Base-by-base conservation (phyloP, 1,139 yeast species). In the Protomyces inundatus region DNA sequence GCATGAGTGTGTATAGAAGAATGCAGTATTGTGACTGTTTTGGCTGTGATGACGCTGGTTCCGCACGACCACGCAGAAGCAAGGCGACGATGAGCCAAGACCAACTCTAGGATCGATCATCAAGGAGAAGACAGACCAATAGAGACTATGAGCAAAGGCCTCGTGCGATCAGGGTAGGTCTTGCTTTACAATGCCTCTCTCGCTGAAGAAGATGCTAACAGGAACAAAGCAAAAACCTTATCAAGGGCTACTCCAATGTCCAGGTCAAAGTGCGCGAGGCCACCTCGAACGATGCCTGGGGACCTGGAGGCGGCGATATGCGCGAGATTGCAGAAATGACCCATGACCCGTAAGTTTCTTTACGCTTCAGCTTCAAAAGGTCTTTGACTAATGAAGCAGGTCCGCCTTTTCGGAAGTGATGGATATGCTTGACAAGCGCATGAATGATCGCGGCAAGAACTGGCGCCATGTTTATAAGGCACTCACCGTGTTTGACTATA, bases 391-490 rank as follows among this genome's bases (percentile, higher is more conserved):
- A 52, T 16, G 10, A 54, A n/a, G 78, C 16, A 58, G 62, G 69
- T 85, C 88, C 6, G 96, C 90, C 70, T 85, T 91, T 70, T 81
- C 90, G 72, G 97, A 91, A 72, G 84, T 93, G 57, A 88, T 93
- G 96, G 98, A 93, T 73, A 90, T 95, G 90, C 77, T 93, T 63
- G 98, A 91, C 76, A 85, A 91, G 70, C 82, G 99, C 69, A 80
- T 95, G 70, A 93, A 93, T 73, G 98, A 93, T 73, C 91, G 91
- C 79, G 98, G 98, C 66, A 93, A 91, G 75, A 89, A 93, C 77
- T 93, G 98, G 98, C 84, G 97, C 69, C 99, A 93, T 75, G 93
- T 93, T 54, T 93, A 95, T 69, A 95, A 93, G 69, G 84, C 95
- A 1, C 80, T 93, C 70, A 88, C 96, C 0, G 87, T 93, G 12